Percentiles rank a stretch among this genome's conserved stretches.
phyloP scores from a whole-genome alignment of 768 basidiomycete genomes.

The Russula sp. region DNA sequence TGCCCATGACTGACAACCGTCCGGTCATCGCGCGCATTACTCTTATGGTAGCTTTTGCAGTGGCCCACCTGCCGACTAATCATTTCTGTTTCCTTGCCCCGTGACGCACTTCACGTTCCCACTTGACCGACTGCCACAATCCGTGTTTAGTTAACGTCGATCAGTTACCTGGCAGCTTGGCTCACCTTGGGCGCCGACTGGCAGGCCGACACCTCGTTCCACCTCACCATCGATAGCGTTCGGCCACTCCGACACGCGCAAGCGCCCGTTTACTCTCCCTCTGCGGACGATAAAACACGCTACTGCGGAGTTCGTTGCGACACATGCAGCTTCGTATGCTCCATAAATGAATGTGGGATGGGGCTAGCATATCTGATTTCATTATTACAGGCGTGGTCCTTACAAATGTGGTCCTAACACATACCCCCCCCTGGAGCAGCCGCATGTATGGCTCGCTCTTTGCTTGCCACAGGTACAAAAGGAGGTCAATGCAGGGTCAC shows the following conservation, averaged over 20 bases:
- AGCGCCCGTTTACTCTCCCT: not conserved
- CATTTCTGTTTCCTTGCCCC: not conserved
- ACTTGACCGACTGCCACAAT: not conserved
- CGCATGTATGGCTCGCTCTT: not conserved
- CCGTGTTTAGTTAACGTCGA: slow-evolving; percentile 6
- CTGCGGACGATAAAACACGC: not conserved
- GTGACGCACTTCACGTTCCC: not conserved
- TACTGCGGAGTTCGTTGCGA: slow-evolving; percentile 8
- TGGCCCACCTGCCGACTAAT: slow-evolving; percentile 13
- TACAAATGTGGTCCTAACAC: not conserved
- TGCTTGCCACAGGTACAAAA: slow-evolving; percentile 12
- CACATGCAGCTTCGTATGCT: not conserved
- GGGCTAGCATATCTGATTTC: slow-evolving; percentile 6
- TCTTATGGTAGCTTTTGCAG: not conserved
- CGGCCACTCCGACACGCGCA: slow-evolving; percentile 4
- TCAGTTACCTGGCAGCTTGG: not conserved
- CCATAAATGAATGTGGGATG: slow-evolving; percentile 15
- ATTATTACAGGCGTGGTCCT: not conserved
- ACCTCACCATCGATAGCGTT: slow-evolving; percentile 13
- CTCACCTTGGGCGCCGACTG: not conserved
- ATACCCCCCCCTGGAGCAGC: not conserved
- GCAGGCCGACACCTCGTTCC: slow-evolving; percentile 14
- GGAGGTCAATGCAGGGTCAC: not conserved
- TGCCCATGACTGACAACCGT: slow-evolving; percentile 3
- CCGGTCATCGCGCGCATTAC: slow-evolving; percentile 11